Conservation (phyloP, 75 land plant species). For the Adiantum capillusveneris region DNA sequence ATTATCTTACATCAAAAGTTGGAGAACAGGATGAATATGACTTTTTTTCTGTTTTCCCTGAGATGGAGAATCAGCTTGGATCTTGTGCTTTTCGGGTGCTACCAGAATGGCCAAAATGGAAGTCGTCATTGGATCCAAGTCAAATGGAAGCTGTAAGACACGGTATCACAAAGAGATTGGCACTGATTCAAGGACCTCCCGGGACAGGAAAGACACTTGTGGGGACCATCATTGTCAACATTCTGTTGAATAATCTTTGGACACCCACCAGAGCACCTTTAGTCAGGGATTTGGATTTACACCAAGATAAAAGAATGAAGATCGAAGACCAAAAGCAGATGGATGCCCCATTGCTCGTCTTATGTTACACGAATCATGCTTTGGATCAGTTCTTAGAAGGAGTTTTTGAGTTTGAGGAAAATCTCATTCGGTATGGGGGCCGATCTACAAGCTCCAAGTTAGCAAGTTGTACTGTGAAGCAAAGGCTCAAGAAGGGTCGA, state of each 20-base stretch:
- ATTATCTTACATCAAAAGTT: constrained; percentile 4
- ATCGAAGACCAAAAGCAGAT: background rate
- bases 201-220: constrained; percentile 34
- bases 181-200: constrained; percentile 33
- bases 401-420: constrained; percentile 19
- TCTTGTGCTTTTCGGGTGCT: background rate
- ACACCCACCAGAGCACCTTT: background rate
- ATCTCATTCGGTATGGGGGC: constrained; percentile 25
- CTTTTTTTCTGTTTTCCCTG: background rate
- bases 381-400: constrained; percentile 33
- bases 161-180: constrained; percentile 26
- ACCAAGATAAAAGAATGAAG: no score
- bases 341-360: constrained; percentile 16
- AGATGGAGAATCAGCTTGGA: background rate
- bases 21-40: constrained; percentile 4
- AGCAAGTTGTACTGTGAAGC: constrained; percentile 12
- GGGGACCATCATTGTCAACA: constrained; percentile 13
- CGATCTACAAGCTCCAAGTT: constrained; percentile 20
- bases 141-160: constrained; percentile 22
- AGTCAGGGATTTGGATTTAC: background rate
- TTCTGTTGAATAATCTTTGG: constrained; percentile 7
- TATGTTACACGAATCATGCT: constrained; percentile 34
- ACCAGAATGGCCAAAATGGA: constrained; percentile 7
- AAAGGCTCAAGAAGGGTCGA: constrained; percentile 6
- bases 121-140: constrained; percentile 12